phyloP scores from a whole-genome alignment of 208 protist genomes.

The Trypanosoma brucei region DNA sequence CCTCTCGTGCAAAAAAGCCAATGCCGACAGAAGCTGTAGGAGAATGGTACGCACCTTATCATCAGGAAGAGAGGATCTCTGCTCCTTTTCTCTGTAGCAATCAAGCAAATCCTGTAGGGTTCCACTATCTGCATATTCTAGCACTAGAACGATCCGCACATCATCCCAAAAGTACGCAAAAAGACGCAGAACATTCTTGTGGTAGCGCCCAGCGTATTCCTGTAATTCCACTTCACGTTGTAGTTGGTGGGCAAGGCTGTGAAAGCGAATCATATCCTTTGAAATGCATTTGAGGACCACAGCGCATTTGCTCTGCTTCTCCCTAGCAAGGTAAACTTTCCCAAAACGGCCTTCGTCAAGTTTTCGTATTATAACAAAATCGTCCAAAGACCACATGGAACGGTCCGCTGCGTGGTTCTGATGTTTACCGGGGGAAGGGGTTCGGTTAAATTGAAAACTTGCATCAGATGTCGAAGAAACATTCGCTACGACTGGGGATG shows the following conservation, averaged over 20 bases:
- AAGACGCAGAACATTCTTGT: slow-evolving; percentile 94
- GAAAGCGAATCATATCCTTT: slow-evolving; percentile 34
- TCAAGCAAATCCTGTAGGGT: slow-evolving; percentile 87
- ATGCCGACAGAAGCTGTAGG: slow-evolving; percentile 30
- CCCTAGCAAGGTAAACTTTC: slow-evolving; percentile 46
- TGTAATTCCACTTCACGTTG: slow-evolving; percentile 96
- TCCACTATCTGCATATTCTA: slow-evolving; percentile 94
- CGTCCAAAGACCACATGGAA: slow-evolving; percentile 35
- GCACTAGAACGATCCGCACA: slow-evolving; percentile 92
- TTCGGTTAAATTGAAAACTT: not conserved
- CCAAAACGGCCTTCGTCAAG: slow-evolving; percentile 34
- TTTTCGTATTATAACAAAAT: slow-evolving; percentile 51
- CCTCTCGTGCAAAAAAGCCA: slow-evolving; percentile 48
- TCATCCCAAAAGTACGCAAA: slow-evolving; percentile 97
- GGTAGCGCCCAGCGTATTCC: slow-evolving; percentile 66
- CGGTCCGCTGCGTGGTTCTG: not conserved
- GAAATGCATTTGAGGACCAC: slow-evolving; percentile 56
- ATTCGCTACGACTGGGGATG: no score
- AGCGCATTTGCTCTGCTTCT: slow-evolving; percentile 33
- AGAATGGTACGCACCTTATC: slow-evolving; percentile 23
- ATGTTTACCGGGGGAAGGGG: not conserved
- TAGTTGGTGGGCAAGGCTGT: slow-evolving; percentile 85
- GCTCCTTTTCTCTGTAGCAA: not conserved
- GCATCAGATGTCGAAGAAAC: not conserved
- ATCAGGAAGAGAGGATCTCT: slow-evolving; percentile 27